Evolutionary conservation across 805 yeast species (phyloP).

Genomic region (Lipomyces japonicus): DNA sequence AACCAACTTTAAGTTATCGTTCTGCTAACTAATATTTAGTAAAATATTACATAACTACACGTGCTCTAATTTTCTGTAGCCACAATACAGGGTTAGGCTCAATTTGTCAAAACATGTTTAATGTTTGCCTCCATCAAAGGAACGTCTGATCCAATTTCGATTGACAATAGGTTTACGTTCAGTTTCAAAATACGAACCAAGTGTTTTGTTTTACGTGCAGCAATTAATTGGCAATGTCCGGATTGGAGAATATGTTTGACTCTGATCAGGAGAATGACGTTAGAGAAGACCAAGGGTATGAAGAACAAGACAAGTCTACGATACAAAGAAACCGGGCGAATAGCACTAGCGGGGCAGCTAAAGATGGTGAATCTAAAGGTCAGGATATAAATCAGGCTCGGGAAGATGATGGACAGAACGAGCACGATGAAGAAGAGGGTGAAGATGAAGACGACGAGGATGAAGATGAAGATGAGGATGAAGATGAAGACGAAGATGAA

Average conservation of each 20-base stretch:
- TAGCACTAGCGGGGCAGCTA: conserved; percentile 19
- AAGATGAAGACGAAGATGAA: conserved; percentile 96
- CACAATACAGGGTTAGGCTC: too few species aligned
- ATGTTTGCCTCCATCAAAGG: too few species aligned
- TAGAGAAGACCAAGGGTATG: conserved; percentile 4
- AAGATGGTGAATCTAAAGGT: conserved; percentile 24
- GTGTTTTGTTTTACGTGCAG: too few species aligned
- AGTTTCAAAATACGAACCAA: too few species aligned
- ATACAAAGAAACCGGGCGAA: conserved; percentile 11
- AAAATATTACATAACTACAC: too few species aligned
- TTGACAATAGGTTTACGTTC: too few species aligned
- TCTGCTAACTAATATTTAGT: too few species aligned
- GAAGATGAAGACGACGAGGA: conserved; percentile 99
- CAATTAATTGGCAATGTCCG: conserved; percentile 14
- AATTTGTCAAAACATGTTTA: too few species aligned
- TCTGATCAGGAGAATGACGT: conserved; percentile 25
- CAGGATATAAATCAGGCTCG: conserved; percentile 15
- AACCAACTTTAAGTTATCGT: too few species aligned
- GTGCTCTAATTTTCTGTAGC: too few species aligned
- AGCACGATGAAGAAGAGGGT: conserved; percentile 66
- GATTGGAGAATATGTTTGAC: conserved; percentile 26
- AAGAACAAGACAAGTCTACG: neutral
- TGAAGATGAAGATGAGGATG: conserved; percentile 90
- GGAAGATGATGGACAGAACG: conserved; percentile 20
- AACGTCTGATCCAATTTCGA: too few species aligned